Percentiles rank a stretch among this genome's conserved stretches.
phyloP scores from a whole-genome alignment of 2,329 filamentous ascomycete genomes.

The Penicillium sp. region DNA sequence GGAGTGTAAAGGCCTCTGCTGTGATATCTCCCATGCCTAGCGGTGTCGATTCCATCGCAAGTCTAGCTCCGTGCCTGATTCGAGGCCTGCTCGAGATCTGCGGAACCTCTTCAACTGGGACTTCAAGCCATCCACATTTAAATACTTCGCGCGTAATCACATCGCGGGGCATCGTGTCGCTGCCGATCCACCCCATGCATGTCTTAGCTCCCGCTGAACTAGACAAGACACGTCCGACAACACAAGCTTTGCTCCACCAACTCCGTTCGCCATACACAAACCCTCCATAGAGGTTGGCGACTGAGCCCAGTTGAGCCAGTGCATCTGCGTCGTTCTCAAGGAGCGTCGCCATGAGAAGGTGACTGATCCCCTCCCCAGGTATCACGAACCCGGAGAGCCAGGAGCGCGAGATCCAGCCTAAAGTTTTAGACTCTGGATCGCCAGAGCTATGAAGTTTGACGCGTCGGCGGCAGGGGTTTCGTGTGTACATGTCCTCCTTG shows the following conservation, averaged over 20 bases:
- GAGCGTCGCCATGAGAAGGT: conserved; percentile 55
- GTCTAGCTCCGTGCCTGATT: conserved; percentile 43
- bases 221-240: conserved; percentile 54
- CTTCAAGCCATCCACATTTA: conserved; percentile 51
- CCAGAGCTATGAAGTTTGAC: conserved; percentile 27
- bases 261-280: conserved; percentile 50
- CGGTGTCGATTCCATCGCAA: conserved; percentile 41
- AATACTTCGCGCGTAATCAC: conserved; percentile 25
- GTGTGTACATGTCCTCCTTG: conserved; percentile 32
- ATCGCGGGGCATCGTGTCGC: conserved; percentile 41
- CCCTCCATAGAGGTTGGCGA: conserved; percentile 54
- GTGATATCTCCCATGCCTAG: conserved; percentile 40
- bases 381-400: conserved; percentile 56
- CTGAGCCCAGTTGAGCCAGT: conserved; percentile 48
- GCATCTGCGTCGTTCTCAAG: conserved; percentile 55
- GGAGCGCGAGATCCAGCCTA: conserved; percentile 56
- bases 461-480: conserved; percentile 27
- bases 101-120: conserved; percentile 38
- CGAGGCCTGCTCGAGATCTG: conserved; percentile 35
- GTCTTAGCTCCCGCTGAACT: conserved; percentile 45
- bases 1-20: conserved; percentile 38
- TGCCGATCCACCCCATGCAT: conserved; percentile 56
- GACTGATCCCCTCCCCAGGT: conserved; percentile 53
- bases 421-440: conserved; percentile 29
- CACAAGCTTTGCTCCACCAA: conserved; percentile 58